Percentiles rank a stretch among this genome's conserved stretches.
Conservation (phyloP, 352 stramenopile genomes). For the Phytophthora citrophthora region DNA sequence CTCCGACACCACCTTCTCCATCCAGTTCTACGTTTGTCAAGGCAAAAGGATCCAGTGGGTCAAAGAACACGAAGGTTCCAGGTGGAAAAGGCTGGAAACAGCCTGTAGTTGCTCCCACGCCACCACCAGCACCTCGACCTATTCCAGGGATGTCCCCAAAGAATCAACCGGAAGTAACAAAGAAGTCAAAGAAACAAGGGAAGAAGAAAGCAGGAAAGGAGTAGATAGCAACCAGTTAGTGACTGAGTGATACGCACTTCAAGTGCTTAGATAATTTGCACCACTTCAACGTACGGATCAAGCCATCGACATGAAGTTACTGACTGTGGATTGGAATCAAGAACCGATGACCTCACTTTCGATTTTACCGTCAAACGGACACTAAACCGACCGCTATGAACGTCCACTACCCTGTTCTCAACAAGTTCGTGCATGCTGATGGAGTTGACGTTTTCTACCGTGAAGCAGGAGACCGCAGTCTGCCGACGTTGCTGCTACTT, state of each 20-base stretch:
- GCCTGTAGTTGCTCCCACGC: constrained; percentile 2
- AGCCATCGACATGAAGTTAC: not conserved
- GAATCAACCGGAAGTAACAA: constrained; percentile 30
- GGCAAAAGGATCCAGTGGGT: constrained; percentile 15
- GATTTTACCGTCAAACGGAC: not conserved
- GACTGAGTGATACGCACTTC: not conserved
- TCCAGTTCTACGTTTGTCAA: constrained; percentile 27
- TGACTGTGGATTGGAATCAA: not conserved
- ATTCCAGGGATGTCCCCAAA: constrained; percentile 52
- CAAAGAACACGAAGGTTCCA: constrained; percentile 24
- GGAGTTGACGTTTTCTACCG: constrained; percentile 1
- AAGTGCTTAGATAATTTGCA: constrained; percentile 23
- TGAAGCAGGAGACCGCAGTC: not conserved
- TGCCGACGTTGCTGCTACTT: not conserved
- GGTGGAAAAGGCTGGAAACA: constrained; percentile 36
- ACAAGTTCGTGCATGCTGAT: constrained; percentile 1
- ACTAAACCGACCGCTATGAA: not conserved
- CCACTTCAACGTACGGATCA: too few relatives aligned
- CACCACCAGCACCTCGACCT: constrained; percentile 13
- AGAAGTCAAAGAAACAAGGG: constrained; percentile 37
- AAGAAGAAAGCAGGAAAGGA: constrained; percentile 43
- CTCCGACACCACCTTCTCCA: constrained; percentile 16
- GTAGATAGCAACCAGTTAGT: constrained; percentile 19
- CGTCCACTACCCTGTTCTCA: not conserved
- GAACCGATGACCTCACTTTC: not conserved